Evolutionary conservation across 1,284 basidiomycete genomes (phyloP).

Genomic region (Puccinia coronata): DNA sequence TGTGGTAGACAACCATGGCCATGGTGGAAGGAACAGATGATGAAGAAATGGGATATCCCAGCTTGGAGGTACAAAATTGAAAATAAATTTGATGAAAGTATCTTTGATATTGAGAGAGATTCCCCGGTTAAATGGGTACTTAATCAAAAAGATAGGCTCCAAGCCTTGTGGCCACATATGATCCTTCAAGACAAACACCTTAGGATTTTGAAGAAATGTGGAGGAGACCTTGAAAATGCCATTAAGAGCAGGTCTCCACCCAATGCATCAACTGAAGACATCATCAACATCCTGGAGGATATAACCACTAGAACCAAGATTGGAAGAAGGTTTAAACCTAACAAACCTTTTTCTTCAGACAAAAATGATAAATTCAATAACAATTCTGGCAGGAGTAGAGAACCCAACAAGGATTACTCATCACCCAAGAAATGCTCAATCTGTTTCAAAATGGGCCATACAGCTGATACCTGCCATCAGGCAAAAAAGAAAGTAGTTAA

Average conservation of each 20-base stretch:
- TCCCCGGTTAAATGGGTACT: neutral
- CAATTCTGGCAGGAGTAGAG: neutral
- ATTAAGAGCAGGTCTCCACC: neutral
- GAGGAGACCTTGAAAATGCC: constrained; percentile 3
- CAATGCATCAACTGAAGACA: neutral
- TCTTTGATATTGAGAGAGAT: neutral
- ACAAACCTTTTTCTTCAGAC: neutral
- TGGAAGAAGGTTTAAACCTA: neutral
- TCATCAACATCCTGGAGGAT: neutral
- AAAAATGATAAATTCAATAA: neutral
- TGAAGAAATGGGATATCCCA: neutral
- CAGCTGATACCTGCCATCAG: neutral
- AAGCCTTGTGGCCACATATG: neutral
- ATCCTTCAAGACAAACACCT: neutral
- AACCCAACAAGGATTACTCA: constrained; percentile 11
- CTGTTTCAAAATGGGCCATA: neutral
- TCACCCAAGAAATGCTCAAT: constrained; percentile 1
- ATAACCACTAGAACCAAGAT: neutral
- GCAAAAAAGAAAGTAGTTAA: constrained; percentile 1
- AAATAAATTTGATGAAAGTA: neutral
- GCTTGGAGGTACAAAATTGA: constrained; percentile 9
- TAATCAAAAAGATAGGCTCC: neutral
- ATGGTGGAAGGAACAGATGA: neutral
- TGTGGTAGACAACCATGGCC: neutral
- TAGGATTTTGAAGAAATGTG: constrained; percentile 13